Evolutionary conservation across 1,284 basidiomycete genomes (phyloP).

Genomic region (Trichosporon sp.): DNA sequence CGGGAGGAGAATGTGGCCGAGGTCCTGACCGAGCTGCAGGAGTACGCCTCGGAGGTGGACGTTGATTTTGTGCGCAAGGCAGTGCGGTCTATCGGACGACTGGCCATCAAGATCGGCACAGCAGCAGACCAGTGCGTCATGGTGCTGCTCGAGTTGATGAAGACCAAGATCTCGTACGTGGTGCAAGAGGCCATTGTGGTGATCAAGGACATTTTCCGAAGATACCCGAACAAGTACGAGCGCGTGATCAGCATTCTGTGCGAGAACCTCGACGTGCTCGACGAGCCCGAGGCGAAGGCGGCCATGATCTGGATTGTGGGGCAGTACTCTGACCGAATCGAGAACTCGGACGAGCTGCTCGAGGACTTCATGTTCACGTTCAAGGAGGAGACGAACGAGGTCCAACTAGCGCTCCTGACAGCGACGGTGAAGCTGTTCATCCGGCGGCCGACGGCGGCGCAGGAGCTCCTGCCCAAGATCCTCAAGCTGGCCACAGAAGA

Average conservation of each 20-base stretch:
- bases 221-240: constrained; percentile 96
- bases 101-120: constrained; percentile 88
- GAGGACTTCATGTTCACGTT: constrained; percentile 87
- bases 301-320: constrained; percentile 99
- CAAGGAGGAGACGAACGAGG: constrained; percentile 85
- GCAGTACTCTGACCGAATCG: constrained; percentile 94
- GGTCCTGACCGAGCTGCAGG: constrained; percentile 88
- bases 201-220: constrained; percentile 99
- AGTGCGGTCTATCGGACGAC: constrained; percentile 90
- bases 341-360: constrained; percentile 89
- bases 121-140: constrained; percentile 93
- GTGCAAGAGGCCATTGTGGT: constrained; percentile 98
- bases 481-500: constrained; percentile 92
- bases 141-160: constrained; percentile 84
- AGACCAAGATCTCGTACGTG: constrained; percentile 89
- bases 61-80: constrained; percentile 95
- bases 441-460: constrained; percentile 85
- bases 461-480: constrained; percentile 81
- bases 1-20: constrained; percentile 89
- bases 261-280: constrained; percentile 89
- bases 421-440: constrained; percentile 96
- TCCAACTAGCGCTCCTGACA: constrained; percentile 90
- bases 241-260: constrained; percentile 93
- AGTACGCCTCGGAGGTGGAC: constrained; percentile 97
- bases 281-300: constrained; percentile 97